phyloP scores from a whole-genome alignment of 768 basidiomycete species.

The Infundibulicybe gibba region DNA sequence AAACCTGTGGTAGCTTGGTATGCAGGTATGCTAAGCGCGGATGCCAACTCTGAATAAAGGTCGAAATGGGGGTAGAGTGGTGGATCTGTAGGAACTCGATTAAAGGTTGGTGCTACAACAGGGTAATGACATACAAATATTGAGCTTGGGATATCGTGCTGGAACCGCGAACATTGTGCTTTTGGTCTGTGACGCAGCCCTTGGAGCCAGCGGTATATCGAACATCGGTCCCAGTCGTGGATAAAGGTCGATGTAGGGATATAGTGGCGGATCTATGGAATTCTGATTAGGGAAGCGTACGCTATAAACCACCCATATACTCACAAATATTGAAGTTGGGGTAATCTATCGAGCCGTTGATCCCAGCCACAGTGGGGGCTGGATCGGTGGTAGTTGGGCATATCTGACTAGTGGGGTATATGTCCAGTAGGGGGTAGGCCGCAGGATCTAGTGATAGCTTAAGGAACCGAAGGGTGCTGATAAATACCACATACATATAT shows the following conservation, averaged over 20 bases:
- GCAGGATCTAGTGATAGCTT: constrained; percentile 15
- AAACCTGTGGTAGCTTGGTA: too few relatives aligned
- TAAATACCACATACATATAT: constrained; percentile 5
- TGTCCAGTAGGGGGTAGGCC: constrained; percentile 26
- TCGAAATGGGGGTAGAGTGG: constrained; percentile 32
- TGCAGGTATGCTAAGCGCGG: too few relatives aligned
- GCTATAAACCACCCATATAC: background rate
- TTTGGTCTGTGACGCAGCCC: constrained; percentile 2
- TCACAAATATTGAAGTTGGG: constrained; percentile 13
- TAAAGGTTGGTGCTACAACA: background rate
- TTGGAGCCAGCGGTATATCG: too few relatives aligned
- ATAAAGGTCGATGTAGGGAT: constrained; percentile 41
- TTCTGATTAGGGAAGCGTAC: background rate
- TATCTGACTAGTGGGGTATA: too few relatives aligned
- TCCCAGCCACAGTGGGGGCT: too few relatives aligned
- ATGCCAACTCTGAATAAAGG: constrained; percentile 9
- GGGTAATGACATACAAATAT: background rate
- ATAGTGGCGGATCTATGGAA: constrained; percentile 22
- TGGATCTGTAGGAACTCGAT: constrained; percentile 18
- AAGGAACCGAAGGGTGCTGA: background rate
- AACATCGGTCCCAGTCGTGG: constrained; percentile 13
- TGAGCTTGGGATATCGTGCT: constrained; percentile 10
- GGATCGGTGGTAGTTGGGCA: constrained; percentile 11
- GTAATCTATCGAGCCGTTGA: background rate
- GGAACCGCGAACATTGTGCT: constrained; percentile 18